Conservation (phyloP, 805 yeast species). For the Spathaspora sp. region DNA sequence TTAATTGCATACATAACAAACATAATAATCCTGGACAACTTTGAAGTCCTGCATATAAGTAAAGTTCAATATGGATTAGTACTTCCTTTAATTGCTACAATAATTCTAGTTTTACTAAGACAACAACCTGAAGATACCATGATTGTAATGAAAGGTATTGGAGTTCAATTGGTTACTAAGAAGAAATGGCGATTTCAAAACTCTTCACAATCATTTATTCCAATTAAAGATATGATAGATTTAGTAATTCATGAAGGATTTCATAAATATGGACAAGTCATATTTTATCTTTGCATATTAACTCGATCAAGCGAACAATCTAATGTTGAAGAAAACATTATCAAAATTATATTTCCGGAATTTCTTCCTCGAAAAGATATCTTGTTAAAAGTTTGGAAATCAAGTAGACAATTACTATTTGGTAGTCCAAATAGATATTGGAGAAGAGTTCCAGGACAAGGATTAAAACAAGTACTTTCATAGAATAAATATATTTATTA, state of each 20-base stretch:
- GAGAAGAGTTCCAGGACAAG: slow-evolving; percentile 37
- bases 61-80: not conserved
- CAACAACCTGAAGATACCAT: slow-evolving; percentile 41
- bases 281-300: slow-evolving; percentile 60
- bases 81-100: not conserved
- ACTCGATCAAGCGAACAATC: slow-evolving; percentile 29
- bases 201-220: slow-evolving; percentile 43
- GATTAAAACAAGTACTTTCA: slow-evolving; percentile 18
- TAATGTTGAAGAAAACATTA: slow-evolving; percentile 11
- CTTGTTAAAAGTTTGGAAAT: slow-evolving; percentile 35
- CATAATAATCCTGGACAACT: not conserved
- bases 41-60: not conserved
- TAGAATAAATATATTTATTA: not conserved
- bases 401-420: slow-evolving; percentile 35
- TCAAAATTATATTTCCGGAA: slow-evolving; percentile 39
- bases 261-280: slow-evolving; percentile 57
- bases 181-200: slow-evolving; percentile 20
- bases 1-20: slow-evolving; percentile 1
- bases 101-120: slow-evolving; percentile 12
- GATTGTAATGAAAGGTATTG: slow-evolving; percentile 41
- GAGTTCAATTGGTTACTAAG: slow-evolving; percentile 41
- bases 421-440: slow-evolving; percentile 25
- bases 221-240: slow-evolving; percentile 55
- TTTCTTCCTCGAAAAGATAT: slow-evolving; percentile 41
- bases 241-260: slow-evolving; percentile 76